A percentile compares a stretch with the other conserved stretches of the same genome.
Evolutionary conservation across 2,329 filamentous ascomycete species (phyloP).

Genomic region (Penicillium sp.): DNA sequence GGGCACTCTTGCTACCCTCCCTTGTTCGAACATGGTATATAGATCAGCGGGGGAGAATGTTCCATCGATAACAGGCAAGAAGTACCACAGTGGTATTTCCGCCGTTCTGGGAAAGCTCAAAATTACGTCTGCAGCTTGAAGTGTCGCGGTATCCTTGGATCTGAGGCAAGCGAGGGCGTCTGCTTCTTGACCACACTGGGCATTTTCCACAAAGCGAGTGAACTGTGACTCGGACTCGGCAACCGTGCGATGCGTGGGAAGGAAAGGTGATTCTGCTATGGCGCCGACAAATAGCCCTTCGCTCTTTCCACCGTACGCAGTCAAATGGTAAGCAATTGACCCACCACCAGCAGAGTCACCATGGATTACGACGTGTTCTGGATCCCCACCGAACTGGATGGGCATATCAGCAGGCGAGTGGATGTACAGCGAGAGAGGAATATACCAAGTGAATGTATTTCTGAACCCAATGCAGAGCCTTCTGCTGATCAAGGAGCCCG

Average conservation of each 20-base stretch:
- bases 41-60: constrained; percentile 51
- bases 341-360: constrained; percentile 60
- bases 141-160: constrained; percentile 34
- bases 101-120: constrained; percentile 40
- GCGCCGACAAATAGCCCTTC: constrained; percentile 47
- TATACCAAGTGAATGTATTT: constrained; percentile 47
- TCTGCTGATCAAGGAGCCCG: constrained; percentile 61
- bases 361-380: constrained; percentile 56
- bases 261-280: constrained; percentile 48
- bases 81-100: constrained; percentile 45
- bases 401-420: not conserved
- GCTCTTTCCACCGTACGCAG: constrained; percentile 49
- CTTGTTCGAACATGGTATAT: constrained; percentile 48
- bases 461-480: constrained; percentile 59
- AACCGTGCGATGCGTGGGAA: constrained; percentile 44
- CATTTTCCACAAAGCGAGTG: constrained; percentile 43
- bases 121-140: constrained; percentile 41
- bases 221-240: constrained; percentile 47
- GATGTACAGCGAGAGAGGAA: not conserved
- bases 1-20: constrained; percentile 54
- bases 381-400: constrained; percentile 56
- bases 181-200: constrained; percentile 37
- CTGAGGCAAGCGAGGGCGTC: constrained; percentile 47
- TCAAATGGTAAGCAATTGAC: constrained; percentile 53
- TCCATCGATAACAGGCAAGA: constrained; percentile 53